Evolutionary conservation across 2,329 filamentous ascomycete species (phyloP).

Genomic region (Tolypocladium nubicola): DNA sequence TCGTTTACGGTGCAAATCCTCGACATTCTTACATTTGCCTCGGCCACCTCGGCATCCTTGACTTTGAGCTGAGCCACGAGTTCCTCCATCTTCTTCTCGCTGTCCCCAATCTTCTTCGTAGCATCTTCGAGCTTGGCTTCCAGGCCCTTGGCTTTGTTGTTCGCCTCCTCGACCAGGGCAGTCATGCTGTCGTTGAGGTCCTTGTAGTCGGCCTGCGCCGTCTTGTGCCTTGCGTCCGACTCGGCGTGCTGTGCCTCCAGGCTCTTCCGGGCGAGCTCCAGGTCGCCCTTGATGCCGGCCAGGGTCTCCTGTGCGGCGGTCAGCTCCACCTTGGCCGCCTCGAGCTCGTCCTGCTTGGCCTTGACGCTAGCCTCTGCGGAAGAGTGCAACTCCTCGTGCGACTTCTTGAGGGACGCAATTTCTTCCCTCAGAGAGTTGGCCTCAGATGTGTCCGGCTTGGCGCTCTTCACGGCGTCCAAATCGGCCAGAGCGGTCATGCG

Average conservation of each 20-base stretch:
- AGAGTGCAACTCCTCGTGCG: slow-evolving; percentile 32
- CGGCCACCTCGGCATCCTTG: slow-evolving; percentile 52
- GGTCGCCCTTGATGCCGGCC: slow-evolving; percentile 24
- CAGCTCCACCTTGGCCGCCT: slow-evolving; percentile 22
- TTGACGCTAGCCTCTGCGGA: slow-evolving; percentile 20
- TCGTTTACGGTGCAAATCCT: neutral
- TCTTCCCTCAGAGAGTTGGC: slow-evolving; percentile 40
- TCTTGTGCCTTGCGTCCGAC: slow-evolving; percentile 41
- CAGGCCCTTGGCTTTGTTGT: slow-evolving; percentile 39
- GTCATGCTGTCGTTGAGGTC: slow-evolving; percentile 55
- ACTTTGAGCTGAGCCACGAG: slow-evolving; percentile 47
- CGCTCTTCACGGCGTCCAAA: slow-evolving; percentile 45
- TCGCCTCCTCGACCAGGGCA: slow-evolving; percentile 47
- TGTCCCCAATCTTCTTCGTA: slow-evolving; percentile 34
- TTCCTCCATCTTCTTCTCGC: slow-evolving; percentile 36
- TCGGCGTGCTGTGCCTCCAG: slow-evolving; percentile 41
- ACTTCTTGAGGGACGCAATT: slow-evolving; percentile 35
- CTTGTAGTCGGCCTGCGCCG: slow-evolving; percentile 47
- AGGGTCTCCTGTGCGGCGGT: slow-evolving; percentile 23
- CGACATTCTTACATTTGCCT: slow-evolving; percentile 39
- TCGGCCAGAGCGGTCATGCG: slow-evolving; percentile 49
- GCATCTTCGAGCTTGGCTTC: slow-evolving; percentile 38
- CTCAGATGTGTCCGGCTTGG: slow-evolving; percentile 45
- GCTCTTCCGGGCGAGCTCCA: slow-evolving; percentile 40
- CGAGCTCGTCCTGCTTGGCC: slow-evolving; percentile 24